Evolutionary conservation across 1,284 basidiomycete species (phyloP).

Genomic region (Ceratorhiza oryzae-sativae): DNA sequence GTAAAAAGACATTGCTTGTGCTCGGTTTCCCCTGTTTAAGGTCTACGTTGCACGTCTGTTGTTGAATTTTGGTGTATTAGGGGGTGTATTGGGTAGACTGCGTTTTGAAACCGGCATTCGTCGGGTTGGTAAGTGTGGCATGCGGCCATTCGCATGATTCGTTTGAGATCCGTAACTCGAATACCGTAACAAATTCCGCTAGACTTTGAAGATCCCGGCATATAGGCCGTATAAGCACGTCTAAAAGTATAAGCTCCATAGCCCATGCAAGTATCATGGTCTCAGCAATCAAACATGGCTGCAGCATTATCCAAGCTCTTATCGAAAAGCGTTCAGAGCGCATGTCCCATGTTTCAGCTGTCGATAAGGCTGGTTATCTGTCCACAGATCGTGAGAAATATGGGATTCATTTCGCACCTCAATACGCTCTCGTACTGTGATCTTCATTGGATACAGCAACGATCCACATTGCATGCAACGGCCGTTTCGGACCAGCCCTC

Average conservation of each 20-base stretch:
- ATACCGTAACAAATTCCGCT: no score
- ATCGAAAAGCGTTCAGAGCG: neutral
- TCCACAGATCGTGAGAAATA: neutral
- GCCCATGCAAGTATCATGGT: neutral
- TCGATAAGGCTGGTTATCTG: neutral
- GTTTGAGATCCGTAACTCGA: no score
- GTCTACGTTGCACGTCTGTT: neutral
- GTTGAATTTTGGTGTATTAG: neutral
- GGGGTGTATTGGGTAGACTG: neutral
- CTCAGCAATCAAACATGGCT: neutral
- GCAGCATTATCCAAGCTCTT: neutral
- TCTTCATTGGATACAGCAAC: neutral
- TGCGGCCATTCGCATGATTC: no score
- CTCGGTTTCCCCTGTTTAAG: neutral
- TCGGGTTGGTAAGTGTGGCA: no score
- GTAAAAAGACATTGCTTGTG: neutral
- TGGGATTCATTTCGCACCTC: neutral
- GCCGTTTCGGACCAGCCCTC: neutral
- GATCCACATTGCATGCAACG: neutral
- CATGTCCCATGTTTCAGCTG: neutral
- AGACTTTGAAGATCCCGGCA: no score
- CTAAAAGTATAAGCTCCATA: neutral
- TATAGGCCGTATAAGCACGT: no score
- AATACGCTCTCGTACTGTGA: no score
- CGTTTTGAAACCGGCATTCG: neutral